Percentiles rank a stretch among this genome's conserved stretches.
Evolutionary conservation across 352 stramenopile genomes (phyloP).

Genomic region (Globisporangium uncinulatum): DNA sequence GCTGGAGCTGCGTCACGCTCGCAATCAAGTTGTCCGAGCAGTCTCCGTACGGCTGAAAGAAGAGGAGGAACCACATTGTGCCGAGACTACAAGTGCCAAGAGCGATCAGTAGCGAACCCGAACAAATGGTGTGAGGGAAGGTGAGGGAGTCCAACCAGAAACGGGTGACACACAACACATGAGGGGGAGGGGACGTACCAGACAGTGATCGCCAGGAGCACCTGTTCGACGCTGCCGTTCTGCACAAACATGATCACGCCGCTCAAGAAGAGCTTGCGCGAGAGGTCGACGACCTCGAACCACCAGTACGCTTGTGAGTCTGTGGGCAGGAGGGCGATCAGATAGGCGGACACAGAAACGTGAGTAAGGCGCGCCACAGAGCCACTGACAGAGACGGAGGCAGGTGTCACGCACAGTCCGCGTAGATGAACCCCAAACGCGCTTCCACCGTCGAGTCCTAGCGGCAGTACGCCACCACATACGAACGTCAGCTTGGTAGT

Average conservation of each 20-base stretch:
- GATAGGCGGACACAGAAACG: too few relatives aligned
- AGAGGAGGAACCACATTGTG: slow-evolving; percentile 77
- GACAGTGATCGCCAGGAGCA: slow-evolving; percentile 56
- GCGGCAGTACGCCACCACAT: neutral
- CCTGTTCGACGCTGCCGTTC: slow-evolving; percentile 62
- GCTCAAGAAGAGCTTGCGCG: slow-evolving; percentile 70
- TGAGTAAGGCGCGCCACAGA: neutral
- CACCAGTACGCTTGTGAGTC: slow-evolving; percentile 67
- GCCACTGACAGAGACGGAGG: neutral
- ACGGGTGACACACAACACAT: neutral
- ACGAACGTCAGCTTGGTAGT: neutral
- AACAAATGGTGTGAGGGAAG: neutral
- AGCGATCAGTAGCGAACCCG: neutral
- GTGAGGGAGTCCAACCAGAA: too few relatives aligned
- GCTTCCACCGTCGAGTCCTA: slow-evolving; percentile 66
- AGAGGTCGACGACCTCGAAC: slow-evolving; percentile 79
- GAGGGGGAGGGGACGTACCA: slow-evolving; percentile 22
- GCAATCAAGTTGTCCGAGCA: slow-evolving; percentile 68
- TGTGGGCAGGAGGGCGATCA: slow-evolving; percentile 13
- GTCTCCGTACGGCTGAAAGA: slow-evolving; percentile 69
- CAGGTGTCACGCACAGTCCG: slow-evolving; percentile 39
- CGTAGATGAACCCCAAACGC: slow-evolving; percentile 73
- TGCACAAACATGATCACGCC: slow-evolving; percentile 71
- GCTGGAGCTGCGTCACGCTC: slow-evolving; percentile 69
- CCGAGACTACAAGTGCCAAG: slow-evolving; percentile 22